Evolutionary conservation across 169 alveolate genomes (phyloP).

Genomic region (Plasmodium gallinaceum): DNA sequence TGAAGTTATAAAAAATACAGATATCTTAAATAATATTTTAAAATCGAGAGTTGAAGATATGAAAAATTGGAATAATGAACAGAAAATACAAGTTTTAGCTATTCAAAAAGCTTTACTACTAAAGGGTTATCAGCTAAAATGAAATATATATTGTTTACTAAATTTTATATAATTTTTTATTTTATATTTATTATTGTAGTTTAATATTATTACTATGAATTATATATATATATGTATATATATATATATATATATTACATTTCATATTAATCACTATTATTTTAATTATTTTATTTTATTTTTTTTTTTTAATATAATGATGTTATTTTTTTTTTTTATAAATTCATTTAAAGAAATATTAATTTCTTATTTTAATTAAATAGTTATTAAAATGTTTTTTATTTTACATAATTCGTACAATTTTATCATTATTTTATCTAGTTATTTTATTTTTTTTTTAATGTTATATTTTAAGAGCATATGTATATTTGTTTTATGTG

Average conservation of each 20-base stretch:
- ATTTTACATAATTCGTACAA: too few relatives aligned
- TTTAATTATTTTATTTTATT: too few relatives aligned
- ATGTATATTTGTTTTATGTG: too few relatives aligned
- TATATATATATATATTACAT: background rate
- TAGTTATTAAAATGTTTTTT: too few relatives aligned
- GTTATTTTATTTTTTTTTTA: too few relatives aligned
- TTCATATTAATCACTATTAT: background rate
- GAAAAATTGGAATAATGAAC: constrained; percentile 49
- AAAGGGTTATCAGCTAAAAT: constrained; percentile 52
- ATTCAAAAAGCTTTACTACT: constrained; percentile 56
- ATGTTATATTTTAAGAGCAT: too few relatives aligned
- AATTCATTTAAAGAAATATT: too few relatives aligned
- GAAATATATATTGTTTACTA: background rate
- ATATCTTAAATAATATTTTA: constrained; percentile 64
- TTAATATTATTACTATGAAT: background rate
- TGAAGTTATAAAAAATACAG: constrained; percentile 40
- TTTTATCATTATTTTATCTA: too few relatives aligned
- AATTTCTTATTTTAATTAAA: too few relatives aligned
- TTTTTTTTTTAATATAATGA: too few relatives aligned
- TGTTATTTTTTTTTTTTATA: too few relatives aligned
- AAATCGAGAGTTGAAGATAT: constrained; percentile 49
- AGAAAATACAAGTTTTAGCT: constrained; percentile 34
- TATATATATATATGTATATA: background rate
- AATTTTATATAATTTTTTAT: background rate
- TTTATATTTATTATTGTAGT: background rate